phyloP scores from a whole-genome alignment of 345 rosid genomes.

The Arabidopsis thaliana region TAIR10.1 NC_003070.9:20850501-20851000 shows the following conservation, averaged over 20 bases:
- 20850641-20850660: background rate
- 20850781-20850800: background rate
- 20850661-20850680: constrained; percentile 1
- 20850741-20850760: background rate
- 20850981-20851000: background rate
- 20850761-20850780: background rate
- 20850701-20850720: background rate
- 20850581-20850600: constrained; percentile 30
- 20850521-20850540: constrained; percentile 37
- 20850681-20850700: background rate
- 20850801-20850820: background rate
- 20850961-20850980: background rate
- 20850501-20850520: constrained; percentile 17
- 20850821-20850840: background rate
- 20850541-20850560: constrained; percentile 18
- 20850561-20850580: constrained; percentile 6
- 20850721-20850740: background rate
- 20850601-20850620: constrained; percentile 19
- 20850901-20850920: too few relatives aligned
- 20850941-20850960: background rate
- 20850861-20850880: background rate
- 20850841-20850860: background rate
- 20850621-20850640: constrained; percentile 17
- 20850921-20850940: background rate
- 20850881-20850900: background rate